Evolutionary conservation across 331 rosid species (phyloP).

Genomic region (Erythrophleum ivorense): DNA sequence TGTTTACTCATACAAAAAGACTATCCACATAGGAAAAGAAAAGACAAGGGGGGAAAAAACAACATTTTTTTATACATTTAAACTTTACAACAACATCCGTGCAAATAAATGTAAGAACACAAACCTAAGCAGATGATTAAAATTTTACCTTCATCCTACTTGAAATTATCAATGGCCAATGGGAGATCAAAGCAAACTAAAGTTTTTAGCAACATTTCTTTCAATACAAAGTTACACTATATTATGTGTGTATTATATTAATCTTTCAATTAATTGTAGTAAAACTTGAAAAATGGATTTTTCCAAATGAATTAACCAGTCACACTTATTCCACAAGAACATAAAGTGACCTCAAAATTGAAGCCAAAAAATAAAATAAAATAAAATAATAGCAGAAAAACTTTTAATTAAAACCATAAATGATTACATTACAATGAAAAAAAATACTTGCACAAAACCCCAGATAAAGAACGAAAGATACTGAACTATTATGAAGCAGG

Average conservation of each 20-base stretch:
- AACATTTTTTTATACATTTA: neutral
- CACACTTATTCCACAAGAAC: neutral
- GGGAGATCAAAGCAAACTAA: conserved; percentile 2
- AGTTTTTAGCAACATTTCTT: neutral
- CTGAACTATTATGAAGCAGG: neutral
- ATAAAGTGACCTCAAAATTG: neutral
- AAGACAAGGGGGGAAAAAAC: neutral
- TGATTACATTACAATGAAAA: neutral
- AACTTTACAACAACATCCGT: neutral
- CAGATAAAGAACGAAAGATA: neutral
- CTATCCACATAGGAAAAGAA: neutral
- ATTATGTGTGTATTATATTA: neutral
- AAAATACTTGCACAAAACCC: neutral
- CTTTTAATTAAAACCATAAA: neutral
- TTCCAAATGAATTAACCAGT: neutral
- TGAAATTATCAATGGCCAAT: neutral
- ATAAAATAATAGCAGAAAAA: neutral
- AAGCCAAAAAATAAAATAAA: neutral
- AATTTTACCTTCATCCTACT: neutral
- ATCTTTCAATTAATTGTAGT: neutral
- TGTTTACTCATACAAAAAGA: conserved; percentile 7
- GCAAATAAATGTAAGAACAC: neutral
- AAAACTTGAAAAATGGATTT: neutral
- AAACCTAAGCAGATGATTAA: neutral
- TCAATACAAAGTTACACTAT: neutral